Evolutionary conservation across 2,329 filamentous ascomycete genomes (phyloP), one percentile per base, ranked within the genome.

Genomic region (Xylariaceae sp.): DNA sequence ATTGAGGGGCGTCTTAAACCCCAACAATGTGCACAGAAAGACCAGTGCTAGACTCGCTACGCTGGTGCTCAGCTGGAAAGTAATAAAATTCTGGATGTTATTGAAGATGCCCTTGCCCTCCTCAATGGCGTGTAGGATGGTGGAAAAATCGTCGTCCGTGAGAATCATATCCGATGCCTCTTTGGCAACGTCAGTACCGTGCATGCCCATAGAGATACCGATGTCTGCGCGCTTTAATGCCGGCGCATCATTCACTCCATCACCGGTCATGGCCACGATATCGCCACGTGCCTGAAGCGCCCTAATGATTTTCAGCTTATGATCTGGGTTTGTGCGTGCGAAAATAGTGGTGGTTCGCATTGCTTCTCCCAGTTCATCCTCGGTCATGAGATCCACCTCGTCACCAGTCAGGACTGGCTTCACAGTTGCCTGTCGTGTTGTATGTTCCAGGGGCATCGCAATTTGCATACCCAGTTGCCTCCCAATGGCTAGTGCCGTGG

Each of bases 41-140:
- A 99, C 94, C 56, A 99, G 81, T 59, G 89, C 91, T 66, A 99
- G 79, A 62, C 94, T 92, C 57, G 95, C 94, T 17, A 95, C 94
- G 72, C 92, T 97, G 52, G 94, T 99, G 74, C 92, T 97, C 59
- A 99, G 83, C 77, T 99, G 95, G 76, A 99, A 99, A 0, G 94
- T 97, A 64, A 99, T 82, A 76, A 99, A 99, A 75, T 99, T 99
- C 72, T 99, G 94, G 66, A 99, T 97, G 74, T 99, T 99, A 82
- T 94, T 96, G 76, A 99, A 99, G 67, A 99, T 99, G 57, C 92
- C 94, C 75, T 99, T 99, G 75, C 94, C 95, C 77, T 99, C 94
- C 74, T 99, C 94, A 63, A 99, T 99, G 35, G 94, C 94, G 61
- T 87, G 89, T 9, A 99, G 81, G 64, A 99, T 99, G 4, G 90